Conservation (phyloP, 805 yeast species). For the Spathaspora passalidarum region DNA sequence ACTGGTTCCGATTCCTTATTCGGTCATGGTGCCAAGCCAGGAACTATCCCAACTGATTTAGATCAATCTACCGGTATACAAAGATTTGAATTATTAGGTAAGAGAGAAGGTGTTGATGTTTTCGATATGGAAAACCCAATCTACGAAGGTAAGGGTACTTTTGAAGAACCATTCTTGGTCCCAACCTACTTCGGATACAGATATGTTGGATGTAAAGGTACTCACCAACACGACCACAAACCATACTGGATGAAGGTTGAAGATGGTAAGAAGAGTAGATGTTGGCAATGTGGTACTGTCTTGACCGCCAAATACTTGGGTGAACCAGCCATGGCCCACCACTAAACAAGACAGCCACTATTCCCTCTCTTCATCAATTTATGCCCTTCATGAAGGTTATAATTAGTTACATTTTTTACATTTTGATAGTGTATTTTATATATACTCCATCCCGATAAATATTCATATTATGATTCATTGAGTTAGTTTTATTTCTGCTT, state of each 20-base stretch:
- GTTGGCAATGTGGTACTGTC: constrained; percentile 98
- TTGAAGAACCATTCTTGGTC: constrained; percentile 82
- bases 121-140: constrained; percentile 88
- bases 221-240: constrained; percentile 89
- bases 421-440: background rate
- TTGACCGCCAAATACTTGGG: constrained; percentile 88
- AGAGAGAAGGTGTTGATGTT: constrained; percentile 91
- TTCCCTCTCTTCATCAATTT: background rate
- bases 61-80: constrained; percentile 99
- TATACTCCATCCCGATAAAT: background rate
- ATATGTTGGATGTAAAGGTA: constrained; percentile 96
- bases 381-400: background rate
- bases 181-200: constrained; percentile 91
- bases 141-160: constrained; percentile 85
- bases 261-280: constrained; percentile 79
- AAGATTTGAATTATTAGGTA: constrained; percentile 92
- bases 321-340: constrained; percentile 65
- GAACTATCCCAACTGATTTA: constrained; percentile 85
- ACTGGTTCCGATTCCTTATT: constrained; percentile 70
- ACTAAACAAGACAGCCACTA: constrained; percentile 19
- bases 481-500: background rate
- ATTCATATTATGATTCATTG: background rate
- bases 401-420: background rate
- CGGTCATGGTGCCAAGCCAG: constrained; percentile 87
- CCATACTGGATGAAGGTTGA: constrained; percentile 92